Evolutionary conservation across 306 rosid species (phyloP).

Genomic region (Casuarina equisetifolia): DNA sequence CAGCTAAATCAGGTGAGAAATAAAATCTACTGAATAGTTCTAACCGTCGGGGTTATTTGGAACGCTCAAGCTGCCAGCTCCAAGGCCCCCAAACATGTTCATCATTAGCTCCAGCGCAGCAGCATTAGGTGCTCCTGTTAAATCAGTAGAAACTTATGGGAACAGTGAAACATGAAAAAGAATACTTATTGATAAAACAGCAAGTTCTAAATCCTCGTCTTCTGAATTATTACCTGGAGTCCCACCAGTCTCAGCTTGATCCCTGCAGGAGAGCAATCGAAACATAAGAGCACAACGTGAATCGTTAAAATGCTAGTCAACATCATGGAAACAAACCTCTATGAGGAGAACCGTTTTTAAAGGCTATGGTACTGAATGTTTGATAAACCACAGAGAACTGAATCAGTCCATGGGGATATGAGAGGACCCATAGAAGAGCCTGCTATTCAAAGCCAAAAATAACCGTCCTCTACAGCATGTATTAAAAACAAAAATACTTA

Average conservation of each 20-base stretch:
- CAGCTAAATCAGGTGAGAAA: neutral
- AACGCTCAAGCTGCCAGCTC: conserved; percentile 46
- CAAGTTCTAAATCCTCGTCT: neutral
- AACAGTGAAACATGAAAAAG: neutral
- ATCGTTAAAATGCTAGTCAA: neutral
- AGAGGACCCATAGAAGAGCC: neutral
- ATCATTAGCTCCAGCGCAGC: conserved; percentile 53
- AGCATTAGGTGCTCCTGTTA: conserved; percentile 42
- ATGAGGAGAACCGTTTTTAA: neutral
- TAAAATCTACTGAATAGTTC: neutral
- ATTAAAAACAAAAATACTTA: neutral
- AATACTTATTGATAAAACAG: neutral
- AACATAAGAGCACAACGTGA: neutral
- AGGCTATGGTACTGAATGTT: neutral
- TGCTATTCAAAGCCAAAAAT: neutral
- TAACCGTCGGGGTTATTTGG: conserved; percentile 54
- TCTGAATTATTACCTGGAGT: conserved; percentile 38
- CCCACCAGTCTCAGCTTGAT: conserved; percentile 44
- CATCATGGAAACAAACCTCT: conserved; percentile 1
- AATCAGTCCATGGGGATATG: neutral
- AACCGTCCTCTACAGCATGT: neutral
- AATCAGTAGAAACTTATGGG: neutral
- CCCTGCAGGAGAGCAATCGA: conserved; percentile 35
- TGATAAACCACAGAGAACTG: neutral
- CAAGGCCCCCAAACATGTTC: conserved; percentile 70